phyloP scores from a whole-genome alignment of 164 flowering plant genomes.

The Sedum album region DNA sequence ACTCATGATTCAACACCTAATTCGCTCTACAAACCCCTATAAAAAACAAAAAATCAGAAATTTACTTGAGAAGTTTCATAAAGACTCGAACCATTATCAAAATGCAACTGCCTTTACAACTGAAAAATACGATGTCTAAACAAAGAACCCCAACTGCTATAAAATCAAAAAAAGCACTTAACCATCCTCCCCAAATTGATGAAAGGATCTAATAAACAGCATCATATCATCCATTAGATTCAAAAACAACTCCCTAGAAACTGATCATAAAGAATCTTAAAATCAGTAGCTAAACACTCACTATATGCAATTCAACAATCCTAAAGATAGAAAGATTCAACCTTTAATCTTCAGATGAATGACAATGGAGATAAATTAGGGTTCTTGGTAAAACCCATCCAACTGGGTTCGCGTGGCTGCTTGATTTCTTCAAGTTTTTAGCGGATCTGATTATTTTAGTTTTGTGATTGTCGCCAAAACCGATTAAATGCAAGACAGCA shows the following conservation, averaged over 20 bases:
- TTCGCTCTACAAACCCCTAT: constrained; percentile 18
- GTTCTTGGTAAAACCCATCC: background rate
- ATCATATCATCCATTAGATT: no score
- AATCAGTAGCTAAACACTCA: no score
- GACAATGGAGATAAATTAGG: background rate
- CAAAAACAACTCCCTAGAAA: no score
- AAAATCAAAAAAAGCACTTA: background rate
- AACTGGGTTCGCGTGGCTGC: background rate
- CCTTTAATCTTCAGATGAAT: background rate
- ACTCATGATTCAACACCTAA: constrained; percentile 26
- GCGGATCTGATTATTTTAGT: background rate
- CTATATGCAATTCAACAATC: background rate
- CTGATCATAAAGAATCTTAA: no score
- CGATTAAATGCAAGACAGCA: no score
- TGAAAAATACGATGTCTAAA: background rate
- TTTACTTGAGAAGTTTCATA: background rate
- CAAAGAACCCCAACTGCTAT: background rate
- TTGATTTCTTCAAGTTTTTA: background rate
- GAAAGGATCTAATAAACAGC: no score
- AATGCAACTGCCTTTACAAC: background rate
- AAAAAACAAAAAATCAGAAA: constrained; percentile 13
- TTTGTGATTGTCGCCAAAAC: background rate
- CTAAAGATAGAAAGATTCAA: background rate
- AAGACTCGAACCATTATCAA: background rate
- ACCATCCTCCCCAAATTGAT: background rate